Conservation (phyloP, 192 early-diverging fungal species). For the Backusella australiensis region DNA sequence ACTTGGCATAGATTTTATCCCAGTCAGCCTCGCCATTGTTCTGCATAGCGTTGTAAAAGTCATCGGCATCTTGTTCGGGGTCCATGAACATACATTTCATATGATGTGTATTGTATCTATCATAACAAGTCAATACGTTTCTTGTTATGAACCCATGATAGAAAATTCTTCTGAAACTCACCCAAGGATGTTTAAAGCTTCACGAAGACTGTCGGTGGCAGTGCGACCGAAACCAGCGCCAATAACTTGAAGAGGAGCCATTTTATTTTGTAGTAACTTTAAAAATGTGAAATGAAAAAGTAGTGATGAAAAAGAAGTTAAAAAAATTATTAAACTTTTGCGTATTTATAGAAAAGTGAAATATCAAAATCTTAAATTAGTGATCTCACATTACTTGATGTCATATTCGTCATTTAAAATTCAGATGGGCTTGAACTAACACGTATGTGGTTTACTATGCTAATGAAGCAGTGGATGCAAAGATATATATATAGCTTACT, state of each 20-base stretch:
- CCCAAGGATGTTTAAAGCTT: constrained; percentile 21
- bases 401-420: not conserved
- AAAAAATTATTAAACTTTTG: not conserved
- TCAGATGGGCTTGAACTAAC: not conserved
- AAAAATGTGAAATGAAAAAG: not conserved
- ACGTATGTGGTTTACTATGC: too few species aligned
- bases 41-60: not conserved
- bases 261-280: not conserved
- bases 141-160: not conserved
- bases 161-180: not conserved
- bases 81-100: not conserved
- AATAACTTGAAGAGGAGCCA: constrained; percentile 25
- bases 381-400: not conserved
- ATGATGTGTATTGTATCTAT: constrained; percentile 16
- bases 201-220: constrained; percentile 19
- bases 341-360: not conserved
- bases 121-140: not conserved
- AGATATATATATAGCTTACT: too few species aligned
- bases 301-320: not conserved
- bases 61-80: not conserved
- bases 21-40: constrained; percentile 13
- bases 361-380: not conserved
- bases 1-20: constrained; percentile 14
- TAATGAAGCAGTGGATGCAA: too few species aligned
- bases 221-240: constrained; percentile 25